Evolutionary conservation across 495 filamentous ascomycete genomes (phyloP).

Genomic region (Penicillium verhagenii): DNA sequence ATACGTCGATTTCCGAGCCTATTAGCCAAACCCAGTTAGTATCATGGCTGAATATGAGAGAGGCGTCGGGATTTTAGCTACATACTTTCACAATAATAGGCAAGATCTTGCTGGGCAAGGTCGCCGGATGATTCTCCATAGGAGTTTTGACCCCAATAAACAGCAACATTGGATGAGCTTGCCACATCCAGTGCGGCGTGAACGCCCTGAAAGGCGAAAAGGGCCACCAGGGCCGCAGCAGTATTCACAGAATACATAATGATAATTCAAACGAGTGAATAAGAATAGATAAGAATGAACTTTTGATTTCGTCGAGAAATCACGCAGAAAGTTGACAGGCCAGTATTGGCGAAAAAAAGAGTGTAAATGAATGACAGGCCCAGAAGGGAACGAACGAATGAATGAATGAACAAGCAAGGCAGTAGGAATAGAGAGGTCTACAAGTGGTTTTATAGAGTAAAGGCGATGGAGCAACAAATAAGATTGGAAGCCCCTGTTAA

Average conservation of each 20-base stretch:
- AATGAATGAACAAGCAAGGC: neutral
- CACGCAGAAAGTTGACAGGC: neutral
- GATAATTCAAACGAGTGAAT: slow-evolving; percentile 29
- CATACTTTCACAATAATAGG: slow-evolving; percentile 60
- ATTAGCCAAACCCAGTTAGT: neutral
- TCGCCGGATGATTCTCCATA: slow-evolving; percentile 40
- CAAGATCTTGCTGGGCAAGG: slow-evolving; percentile 51
- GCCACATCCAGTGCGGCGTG: neutral
- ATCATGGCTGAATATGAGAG: too few relatives aligned
- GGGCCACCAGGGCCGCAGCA: neutral
- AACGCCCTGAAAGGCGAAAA: neutral
- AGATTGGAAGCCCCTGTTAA: neutral
- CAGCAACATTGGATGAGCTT: slow-evolving; percentile 45
- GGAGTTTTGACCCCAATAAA: slow-evolving; percentile 70
- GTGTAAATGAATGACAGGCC: neutral
- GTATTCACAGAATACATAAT: neutral
- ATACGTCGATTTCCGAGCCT: slow-evolving; percentile 43
- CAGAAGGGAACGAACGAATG: neutral
- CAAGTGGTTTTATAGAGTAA: neutral
- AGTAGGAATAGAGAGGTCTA: neutral
- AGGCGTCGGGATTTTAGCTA: slow-evolving; percentile 1
- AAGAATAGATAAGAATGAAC: too few relatives aligned
- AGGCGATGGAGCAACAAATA: neutral
- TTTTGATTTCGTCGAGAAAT: slow-evolving; percentile 29
- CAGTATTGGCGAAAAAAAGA: neutral